A percentile compares a stretch with the other conserved stretches of the same genome.
Conservation (phyloP, 257 asterid genomes). For the Cruciata laevipes region DNA sequence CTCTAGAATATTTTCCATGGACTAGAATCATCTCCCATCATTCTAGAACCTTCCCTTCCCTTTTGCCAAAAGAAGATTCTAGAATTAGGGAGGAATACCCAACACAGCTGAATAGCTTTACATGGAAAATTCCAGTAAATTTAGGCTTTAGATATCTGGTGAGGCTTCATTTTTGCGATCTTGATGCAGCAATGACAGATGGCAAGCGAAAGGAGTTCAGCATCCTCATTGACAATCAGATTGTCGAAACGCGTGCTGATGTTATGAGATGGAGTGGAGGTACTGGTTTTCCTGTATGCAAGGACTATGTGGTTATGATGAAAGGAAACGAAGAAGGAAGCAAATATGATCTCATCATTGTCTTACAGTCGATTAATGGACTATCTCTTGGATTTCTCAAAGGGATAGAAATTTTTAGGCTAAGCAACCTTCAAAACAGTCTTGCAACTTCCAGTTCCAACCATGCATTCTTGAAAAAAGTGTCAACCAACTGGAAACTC, state of each 20-base stretch:
- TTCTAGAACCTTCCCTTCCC: too few species aligned
- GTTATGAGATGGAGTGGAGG: too few species aligned
- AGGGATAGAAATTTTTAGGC: slow-evolving; percentile 8
- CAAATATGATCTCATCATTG: not conserved
- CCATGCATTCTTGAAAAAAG: not conserved
- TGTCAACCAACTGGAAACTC: not conserved
- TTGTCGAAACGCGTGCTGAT: too few species aligned
- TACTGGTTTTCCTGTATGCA: not conserved
- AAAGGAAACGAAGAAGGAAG: slow-evolving; percentile 1
- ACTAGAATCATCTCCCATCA: too few species aligned
- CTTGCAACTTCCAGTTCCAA: slow-evolving; percentile 1
- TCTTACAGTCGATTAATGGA: not conserved
- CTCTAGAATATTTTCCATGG: too few species aligned
- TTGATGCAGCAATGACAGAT: too few species aligned
- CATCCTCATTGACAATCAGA: too few species aligned
- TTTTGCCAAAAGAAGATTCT: too few species aligned
- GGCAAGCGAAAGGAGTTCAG: too few species aligned
- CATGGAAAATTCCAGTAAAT: not conserved
- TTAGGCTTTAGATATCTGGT: not conserved
- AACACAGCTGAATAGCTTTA: not conserved
- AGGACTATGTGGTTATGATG: not conserved
- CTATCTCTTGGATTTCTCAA: not conserved
- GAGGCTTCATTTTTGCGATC: not conserved
- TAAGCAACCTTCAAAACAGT: not conserved
- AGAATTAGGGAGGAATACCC: too few species aligned